Conservation (phyloP, 805 yeast genomes). For the Scheffersomyces coipomensis region DNA sequence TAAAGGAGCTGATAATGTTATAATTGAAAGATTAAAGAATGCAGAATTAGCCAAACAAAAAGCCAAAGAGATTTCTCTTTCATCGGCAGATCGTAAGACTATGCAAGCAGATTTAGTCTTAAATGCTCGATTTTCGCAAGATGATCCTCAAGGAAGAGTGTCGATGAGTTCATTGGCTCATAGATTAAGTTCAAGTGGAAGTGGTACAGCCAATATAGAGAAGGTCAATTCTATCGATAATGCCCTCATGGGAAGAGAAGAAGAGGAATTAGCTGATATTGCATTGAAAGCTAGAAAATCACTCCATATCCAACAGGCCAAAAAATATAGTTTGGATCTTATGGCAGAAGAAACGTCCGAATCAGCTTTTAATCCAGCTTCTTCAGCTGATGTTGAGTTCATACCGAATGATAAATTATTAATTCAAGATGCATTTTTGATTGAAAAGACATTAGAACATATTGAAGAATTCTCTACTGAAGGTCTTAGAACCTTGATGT, state of each 20-base stretch:
- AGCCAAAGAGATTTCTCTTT: conserved; percentile 58
- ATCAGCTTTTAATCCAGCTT: neutral
- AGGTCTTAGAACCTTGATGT: conserved; percentile 87
- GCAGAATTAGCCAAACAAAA: conserved; percentile 60
- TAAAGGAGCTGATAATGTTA: conserved; percentile 95
- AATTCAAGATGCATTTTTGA: conserved; percentile 68
- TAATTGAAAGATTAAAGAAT: conserved; percentile 68
- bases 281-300: conserved; percentile 55
- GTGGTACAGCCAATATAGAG: conserved; percentile 6
- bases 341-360: neutral
- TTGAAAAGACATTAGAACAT: conserved; percentile 85
- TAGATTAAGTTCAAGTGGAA: conserved; percentile 20
- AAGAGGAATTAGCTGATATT: conserved; percentile 56
- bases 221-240: conserved; percentile 49
- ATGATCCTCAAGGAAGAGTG: conserved; percentile 23
- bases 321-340: conserved; percentile 45
- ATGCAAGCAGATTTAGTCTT: conserved; percentile 76
- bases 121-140: conserved; percentile 48
- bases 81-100: conserved; percentile 61
- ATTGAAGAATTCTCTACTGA: conserved; percentile 93
- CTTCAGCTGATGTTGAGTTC: conserved; percentile 1
- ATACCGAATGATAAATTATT: conserved; percentile 54
- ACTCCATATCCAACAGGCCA: conserved; percentile 55
- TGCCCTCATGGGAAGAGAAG: conserved; percentile 38
- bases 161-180: conserved; percentile 31